These are phyloP conservation scores for Daldinia vernicosa DNA, from an alignment of 495 filamentous ascomycete genomes.

Conservation along the genomic window DNA sequence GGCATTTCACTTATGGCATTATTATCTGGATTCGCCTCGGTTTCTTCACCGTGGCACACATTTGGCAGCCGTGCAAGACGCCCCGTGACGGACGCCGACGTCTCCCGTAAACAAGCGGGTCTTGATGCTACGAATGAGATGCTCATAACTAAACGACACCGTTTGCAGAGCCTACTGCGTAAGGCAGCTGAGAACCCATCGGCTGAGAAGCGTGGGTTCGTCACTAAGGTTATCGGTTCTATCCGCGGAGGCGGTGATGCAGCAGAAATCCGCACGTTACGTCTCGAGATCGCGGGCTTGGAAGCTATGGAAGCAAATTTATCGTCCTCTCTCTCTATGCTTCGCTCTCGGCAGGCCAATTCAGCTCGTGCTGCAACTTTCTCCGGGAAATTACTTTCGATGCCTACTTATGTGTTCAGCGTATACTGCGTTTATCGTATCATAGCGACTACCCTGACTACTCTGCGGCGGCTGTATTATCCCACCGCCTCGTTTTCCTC, in stretches of 20 bases:
- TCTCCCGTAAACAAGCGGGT: conserved; percentile 76
- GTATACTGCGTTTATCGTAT: conserved; percentile 81
- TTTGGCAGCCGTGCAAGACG: conserved; percentile 67
- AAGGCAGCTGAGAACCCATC: conserved; percentile 61
- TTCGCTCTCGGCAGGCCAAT: conserved; percentile 65
- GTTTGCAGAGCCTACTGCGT: conserved; percentile 70
- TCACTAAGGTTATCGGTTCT: conserved; percentile 71
- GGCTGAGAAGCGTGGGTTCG: conserved; percentile 62
- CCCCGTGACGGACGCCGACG: conserved; percentile 72
- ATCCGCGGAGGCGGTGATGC: conserved; percentile 69
- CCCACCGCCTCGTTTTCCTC: conserved; percentile 66
- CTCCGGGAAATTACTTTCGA: conserved; percentile 65
- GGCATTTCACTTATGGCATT: conserved; percentile 84
- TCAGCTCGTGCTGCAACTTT: conserved; percentile 70
- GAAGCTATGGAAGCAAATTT: conserved; percentile 77
- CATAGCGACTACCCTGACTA: conserved; percentile 69
- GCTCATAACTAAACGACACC: conserved; percentile 72
- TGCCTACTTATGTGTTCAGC: conserved; percentile 71
- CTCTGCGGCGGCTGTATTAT: conserved; percentile 62
- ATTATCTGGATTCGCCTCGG: conserved; percentile 81
- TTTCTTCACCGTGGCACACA: conserved; percentile 82
- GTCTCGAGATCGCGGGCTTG: conserved; percentile 80
- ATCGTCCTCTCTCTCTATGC: conserved; percentile 63
- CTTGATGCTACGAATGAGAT: conserved; percentile 79
- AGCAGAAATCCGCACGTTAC: conserved; percentile 69